Evolutionary conservation across 2,329 filamentous ascomycete species (phyloP).

Genomic region (Teratosphaeria nubilosa): DNA sequence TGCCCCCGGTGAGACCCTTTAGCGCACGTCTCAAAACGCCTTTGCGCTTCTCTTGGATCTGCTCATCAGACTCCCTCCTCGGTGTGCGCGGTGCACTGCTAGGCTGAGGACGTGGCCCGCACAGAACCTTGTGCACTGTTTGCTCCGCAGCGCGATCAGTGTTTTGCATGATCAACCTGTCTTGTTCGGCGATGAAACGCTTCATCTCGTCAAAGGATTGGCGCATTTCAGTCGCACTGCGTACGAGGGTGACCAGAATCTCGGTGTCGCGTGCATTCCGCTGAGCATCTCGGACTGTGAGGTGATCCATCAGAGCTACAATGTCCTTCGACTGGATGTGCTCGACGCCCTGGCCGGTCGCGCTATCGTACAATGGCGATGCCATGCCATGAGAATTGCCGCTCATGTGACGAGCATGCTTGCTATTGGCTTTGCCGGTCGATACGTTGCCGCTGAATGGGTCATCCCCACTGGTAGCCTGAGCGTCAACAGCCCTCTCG

Average conservation of each 20-base stretch:
- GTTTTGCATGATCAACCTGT: slow-evolving; percentile 76
- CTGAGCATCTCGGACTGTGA: slow-evolving; percentile 93
- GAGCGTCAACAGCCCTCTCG: slow-evolving; percentile 39
- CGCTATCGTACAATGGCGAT: slow-evolving; percentile 81
- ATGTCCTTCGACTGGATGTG: slow-evolving; percentile 94
- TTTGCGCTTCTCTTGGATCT: slow-evolving; percentile 63
- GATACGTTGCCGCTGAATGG: slow-evolving; percentile 45
- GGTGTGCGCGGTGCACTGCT: slow-evolving; percentile 49
- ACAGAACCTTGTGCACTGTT: slow-evolving; percentile 69
- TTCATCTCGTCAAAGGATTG: slow-evolving; percentile 95
- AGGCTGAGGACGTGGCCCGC: slow-evolving; percentile 77
- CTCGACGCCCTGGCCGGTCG: slow-evolving; percentile 79
- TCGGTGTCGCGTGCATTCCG: slow-evolving; percentile 93
- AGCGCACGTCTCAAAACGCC: slow-evolving; percentile 93
- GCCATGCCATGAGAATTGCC: slow-evolving; percentile 86
- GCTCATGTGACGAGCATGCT: slow-evolving; percentile 60
- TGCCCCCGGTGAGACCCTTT: slow-evolving; percentile 69
- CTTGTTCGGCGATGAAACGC: slow-evolving; percentile 79
- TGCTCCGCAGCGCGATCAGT: slow-evolving; percentile 83
- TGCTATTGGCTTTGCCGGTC: slow-evolving; percentile 27
- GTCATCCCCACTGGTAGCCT: slow-evolving; percentile 40
- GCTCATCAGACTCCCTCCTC: slow-evolving; percentile 43
- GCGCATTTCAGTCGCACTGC: slow-evolving; percentile 92
- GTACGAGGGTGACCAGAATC: slow-evolving; percentile 86
- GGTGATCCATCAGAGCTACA: slow-evolving; percentile 93